Evolutionary conservation across 2,329 filamentous ascomycete species (phyloP).

Genomic region (Penicillium sp.): DNA sequence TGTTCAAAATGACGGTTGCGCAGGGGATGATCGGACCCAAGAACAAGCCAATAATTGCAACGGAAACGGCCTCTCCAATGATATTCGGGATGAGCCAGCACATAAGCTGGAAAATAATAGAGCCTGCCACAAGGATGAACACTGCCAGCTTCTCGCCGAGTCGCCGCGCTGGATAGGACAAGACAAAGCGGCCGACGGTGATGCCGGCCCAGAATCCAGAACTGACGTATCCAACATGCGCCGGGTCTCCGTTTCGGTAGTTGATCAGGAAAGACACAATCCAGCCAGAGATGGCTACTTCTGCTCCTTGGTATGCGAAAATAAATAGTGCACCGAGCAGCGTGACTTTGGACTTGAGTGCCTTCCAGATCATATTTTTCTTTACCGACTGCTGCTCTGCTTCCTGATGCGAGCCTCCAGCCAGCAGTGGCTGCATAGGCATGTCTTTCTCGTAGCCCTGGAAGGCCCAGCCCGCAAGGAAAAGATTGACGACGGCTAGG

Average conservation of each 20-base stretch:
- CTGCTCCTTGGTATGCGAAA: conserved; percentile 80
- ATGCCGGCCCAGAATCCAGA: conserved; percentile 68
- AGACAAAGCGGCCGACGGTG: conserved; percentile 68
- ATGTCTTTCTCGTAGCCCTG: conserved; percentile 64
- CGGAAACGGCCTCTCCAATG: conserved; percentile 64
- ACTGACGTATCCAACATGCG: conserved; percentile 74
- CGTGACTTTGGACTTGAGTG: conserved; percentile 56
- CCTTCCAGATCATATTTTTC: conserved; percentile 40
- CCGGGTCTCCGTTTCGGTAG: conserved; percentile 65
- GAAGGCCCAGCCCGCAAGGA: conserved; percentile 64
- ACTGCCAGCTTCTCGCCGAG: conserved; percentile 71
- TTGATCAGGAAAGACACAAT: conserved; percentile 79
- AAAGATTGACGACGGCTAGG: conserved; percentile 55
- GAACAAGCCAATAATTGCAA: conserved; percentile 67
- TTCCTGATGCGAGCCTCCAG: conserved; percentile 19
- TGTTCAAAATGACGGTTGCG: conserved; percentile 39
- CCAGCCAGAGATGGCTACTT: conserved; percentile 82
- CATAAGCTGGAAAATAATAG: conserved; percentile 66
- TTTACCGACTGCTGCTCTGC: conserved; percentile 25
- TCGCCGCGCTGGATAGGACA: conserved; percentile 62
- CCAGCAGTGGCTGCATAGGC: conserved; percentile 38
- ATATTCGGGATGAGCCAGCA: conserved; percentile 76
- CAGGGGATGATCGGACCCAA: conserved; percentile 79
- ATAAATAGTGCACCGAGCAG: conserved; percentile 75
- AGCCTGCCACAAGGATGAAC: conserved; percentile 57